These are phyloP conservation scores for Gracilaria gracilis DNA, from an alignment of 23 red algal species.

Conservation along the genomic window DNA sequence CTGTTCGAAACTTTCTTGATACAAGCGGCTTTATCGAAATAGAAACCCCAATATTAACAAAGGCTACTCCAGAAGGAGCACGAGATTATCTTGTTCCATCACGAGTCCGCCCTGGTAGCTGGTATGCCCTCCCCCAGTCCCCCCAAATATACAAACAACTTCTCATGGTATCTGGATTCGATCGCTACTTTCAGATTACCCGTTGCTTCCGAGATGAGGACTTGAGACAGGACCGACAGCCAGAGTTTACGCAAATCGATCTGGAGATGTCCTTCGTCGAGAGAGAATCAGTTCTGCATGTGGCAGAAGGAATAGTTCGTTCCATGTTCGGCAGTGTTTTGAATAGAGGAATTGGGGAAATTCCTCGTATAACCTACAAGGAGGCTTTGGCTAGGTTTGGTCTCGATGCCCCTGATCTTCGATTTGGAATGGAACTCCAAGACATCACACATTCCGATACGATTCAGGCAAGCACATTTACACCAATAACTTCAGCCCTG, in stretches of 20 bases:
- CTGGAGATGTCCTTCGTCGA: conserved; percentile 99
- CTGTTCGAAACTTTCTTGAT: conserved; percentile 79
- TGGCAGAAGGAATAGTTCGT: conserved; percentile 81
- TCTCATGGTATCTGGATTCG: conserved; percentile 94
- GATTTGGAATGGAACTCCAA: conserved; percentile 93
- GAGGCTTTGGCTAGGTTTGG: conserved; percentile 88
- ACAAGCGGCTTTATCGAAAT: conserved; percentile 91
- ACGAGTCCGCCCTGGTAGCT: conserved; percentile 85
- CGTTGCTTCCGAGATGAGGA: conserved; percentile 99
- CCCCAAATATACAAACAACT: conserved; percentile 99
- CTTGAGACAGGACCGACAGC: conserved; percentile 94
- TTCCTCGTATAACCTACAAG: conserved; percentile 88
- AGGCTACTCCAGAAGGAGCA: conserved; percentile 95
- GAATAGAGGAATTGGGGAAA: conserved; percentile 31
- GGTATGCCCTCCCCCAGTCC: conserved; percentile 97
- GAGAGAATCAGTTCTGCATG: conserved; percentile 82
- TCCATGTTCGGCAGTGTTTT: conserved; percentile 71
- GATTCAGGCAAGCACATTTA: conserved; percentile 57
- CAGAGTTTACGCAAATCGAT: conserved; percentile 99
- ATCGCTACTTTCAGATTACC: conserved; percentile 99
- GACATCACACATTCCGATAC: conserved; percentile 49
- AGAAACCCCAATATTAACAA: conserved; percentile 96
- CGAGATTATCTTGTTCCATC: conserved; percentile 98
- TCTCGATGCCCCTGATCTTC: conserved; percentile 97
- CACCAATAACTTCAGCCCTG: conserved; percentile 62